phyloP scores from a whole-genome alignment of 2,329 filamentous ascomycete species.

The Calonectria pseudoreteaudii region DNA sequence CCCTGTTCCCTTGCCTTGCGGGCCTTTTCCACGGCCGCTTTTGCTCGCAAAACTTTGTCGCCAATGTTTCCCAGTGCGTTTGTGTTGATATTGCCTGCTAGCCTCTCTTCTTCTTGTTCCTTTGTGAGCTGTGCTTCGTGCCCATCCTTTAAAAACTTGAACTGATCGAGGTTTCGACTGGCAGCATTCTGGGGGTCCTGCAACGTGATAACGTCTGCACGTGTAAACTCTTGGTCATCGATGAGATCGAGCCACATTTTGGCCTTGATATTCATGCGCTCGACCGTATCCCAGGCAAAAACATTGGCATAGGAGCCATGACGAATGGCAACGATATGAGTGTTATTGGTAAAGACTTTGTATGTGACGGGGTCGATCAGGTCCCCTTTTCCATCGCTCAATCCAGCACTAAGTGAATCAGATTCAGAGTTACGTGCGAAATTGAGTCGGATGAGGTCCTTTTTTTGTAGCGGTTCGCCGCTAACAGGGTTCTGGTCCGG shows the following conservation, averaged over 20 bases:
- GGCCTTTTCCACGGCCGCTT: conserved; percentile 92
- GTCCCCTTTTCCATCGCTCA: conserved; percentile 73
- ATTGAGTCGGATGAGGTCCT: conserved; percentile 89
- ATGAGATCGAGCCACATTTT: conserved; percentile 96
- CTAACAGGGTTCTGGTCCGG: conserved; percentile 87
- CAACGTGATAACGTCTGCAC: conserved; percentile 93
- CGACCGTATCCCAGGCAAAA: conserved; percentile 95
- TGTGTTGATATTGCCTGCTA: conserved; percentile 79
- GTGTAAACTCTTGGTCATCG: conserved; percentile 85
- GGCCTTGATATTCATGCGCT: conserved; percentile 94
- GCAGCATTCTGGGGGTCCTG: conserved; percentile 95
- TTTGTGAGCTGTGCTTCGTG: conserved; percentile 74
- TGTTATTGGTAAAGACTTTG: conserved; percentile 98
- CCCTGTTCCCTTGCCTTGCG: conserved; percentile 77
- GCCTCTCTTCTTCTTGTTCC: conserved; percentile 76
- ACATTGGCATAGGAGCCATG: conserved; percentile 90
- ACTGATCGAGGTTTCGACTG: conserved; percentile 84
- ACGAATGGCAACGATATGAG: conserved; percentile 90
- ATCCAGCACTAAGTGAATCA: conserved; percentile 59
- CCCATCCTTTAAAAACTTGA: conserved; percentile 90
- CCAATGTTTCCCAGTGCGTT: conserved; percentile 81
- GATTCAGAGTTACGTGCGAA: conserved; percentile 90
- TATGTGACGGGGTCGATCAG: conserved; percentile 97
- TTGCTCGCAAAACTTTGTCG: conserved; percentile 89
- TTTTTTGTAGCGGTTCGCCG: conserved; percentile 80